Evolutionary conservation across 2,329 filamentous ascomycete genomes (phyloP), one percentile per base, ranked within the genome.

Genomic region (Elsinoe perseae): DNA sequence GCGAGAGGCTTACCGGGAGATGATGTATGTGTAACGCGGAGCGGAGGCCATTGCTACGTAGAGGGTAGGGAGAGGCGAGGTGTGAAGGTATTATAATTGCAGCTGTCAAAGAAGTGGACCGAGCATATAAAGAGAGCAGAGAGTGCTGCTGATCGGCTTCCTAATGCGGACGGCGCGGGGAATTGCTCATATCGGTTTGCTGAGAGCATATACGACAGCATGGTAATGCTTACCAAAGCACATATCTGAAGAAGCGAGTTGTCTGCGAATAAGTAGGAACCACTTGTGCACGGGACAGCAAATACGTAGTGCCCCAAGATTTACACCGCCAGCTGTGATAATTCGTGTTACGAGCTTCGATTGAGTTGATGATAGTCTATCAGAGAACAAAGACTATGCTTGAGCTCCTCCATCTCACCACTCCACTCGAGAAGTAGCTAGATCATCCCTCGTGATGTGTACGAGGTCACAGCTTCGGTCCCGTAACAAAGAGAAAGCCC

Each of bases 1-100:
- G 44, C 23, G 16, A n/a, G 55, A 56, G n/a, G 59, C 65, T 43
- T 56, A 76, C 73, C 67, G 73, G 43, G 74, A 76, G 60, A 75
- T 74, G 57, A 75, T 70, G 64, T 72, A 71, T 40, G 68, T 63
- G 57, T 67, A 66, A 30, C 60, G 62, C 43, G 60, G 59, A 12
- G 54, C 56, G 14, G 56, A 54, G 4, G 52, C 34, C 52, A 54
- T 54, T 9, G 34, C 14, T 10, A 7, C 3, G 14, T 21, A 14
- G 16, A 8, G 23, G n/a, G n/a, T 28, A 12, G 8, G 18, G 4
- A 30, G 8, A 14, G 6, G 2, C 12, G 16, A 18, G 8, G 23
- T 4, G 38, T 20, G 38, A 12, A n/a, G 36, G 5, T 43, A 18
- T 23, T 8, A n/a, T n/a, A n/a, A 34, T 34, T 7, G 30, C 14